phyloP scores from a whole-genome alignment of 2,329 filamentous ascomycete species.

The Pseudocercospora musae region DNA sequence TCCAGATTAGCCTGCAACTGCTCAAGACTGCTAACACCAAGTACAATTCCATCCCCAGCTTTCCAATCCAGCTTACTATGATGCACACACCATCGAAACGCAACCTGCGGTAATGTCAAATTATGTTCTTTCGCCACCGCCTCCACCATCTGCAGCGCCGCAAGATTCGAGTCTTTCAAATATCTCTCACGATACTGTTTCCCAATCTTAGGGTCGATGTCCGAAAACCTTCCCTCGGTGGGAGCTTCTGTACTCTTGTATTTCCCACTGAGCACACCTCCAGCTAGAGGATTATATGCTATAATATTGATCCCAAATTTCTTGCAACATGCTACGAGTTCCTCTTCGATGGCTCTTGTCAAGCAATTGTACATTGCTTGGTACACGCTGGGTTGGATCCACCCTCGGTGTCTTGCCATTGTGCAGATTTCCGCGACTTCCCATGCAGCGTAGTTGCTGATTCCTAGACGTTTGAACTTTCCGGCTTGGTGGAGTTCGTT shows the following conservation, averaged over 20 bases:
- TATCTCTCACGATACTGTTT: slow-evolving; percentile 39
- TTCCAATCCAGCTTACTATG: slow-evolving; percentile 57
- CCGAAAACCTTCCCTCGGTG: slow-evolving; percentile 43
- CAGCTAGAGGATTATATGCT: slow-evolving; percentile 45
- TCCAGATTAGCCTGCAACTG: slow-evolving; percentile 54
- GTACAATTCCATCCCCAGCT: slow-evolving; percentile 50
- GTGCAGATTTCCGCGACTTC: background rate
- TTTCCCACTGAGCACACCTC: slow-evolving; percentile 46
- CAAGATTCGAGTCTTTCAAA: slow-evolving; percentile 44
- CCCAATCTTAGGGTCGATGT: slow-evolving; percentile 47
- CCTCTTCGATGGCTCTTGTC: slow-evolving; percentile 40
- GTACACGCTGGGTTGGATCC: background rate
- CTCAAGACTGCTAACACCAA: slow-evolving; percentile 53
- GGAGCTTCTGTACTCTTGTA: slow-evolving; percentile 39
- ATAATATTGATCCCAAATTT: slow-evolving; percentile 44
- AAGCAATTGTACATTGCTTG: slow-evolving; percentile 39
- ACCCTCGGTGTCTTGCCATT: background rate
- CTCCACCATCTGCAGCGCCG: slow-evolving; percentile 42
- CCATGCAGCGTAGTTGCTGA: background rate
- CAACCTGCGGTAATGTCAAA: slow-evolving; percentile 63
- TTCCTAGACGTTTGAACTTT: slow-evolving; percentile 45
- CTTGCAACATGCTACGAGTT: slow-evolving; percentile 44
- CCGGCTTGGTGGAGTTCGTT: slow-evolving; percentile 77
- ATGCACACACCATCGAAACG: slow-evolving; percentile 67
- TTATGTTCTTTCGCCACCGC: slow-evolving; percentile 39